Percentiles rank a stretch among this genome's conserved stretches.
phyloP scores from a whole-genome alignment of 2,329 filamentous ascomycete species.

The Alternaria ventricosa region DNA sequence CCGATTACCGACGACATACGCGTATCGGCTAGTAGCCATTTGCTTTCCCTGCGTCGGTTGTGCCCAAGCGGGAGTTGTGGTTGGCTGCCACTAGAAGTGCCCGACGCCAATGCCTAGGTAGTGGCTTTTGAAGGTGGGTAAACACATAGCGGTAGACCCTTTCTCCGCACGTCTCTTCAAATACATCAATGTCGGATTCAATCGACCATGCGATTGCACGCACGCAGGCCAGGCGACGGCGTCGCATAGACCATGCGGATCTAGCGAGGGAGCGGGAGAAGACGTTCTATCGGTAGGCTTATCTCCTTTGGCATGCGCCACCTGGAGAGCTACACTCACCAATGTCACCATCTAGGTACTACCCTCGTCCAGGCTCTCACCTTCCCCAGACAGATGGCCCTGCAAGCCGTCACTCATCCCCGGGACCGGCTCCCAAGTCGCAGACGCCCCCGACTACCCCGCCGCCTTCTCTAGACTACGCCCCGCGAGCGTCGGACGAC shows the following conservation, averaged over 20 bases:
- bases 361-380: slow-evolving; percentile 37
- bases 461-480: slow-evolving; percentile 12
- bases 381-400: slow-evolving; percentile 25
- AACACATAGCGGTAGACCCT: not conserved
- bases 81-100: not conserved
- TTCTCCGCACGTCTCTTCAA: slow-evolving; percentile 14
- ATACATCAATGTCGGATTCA: slow-evolving; percentile 14
- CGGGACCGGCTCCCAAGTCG: slow-evolving; percentile 21
- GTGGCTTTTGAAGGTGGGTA: not conserved
- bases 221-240: slow-evolving; percentile 18
- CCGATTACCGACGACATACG: not conserved
- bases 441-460: slow-evolving; percentile 18
- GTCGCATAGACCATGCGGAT: slow-evolving; percentile 35
- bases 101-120: not conserved
- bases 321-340: slow-evolving; percentile 1
- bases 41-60: not conserved
- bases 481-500: slow-evolving; percentile 37
- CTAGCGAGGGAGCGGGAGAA: slow-evolving; percentile 41
- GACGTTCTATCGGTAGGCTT: slow-evolving; percentile 40
- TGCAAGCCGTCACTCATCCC: slow-evolving; percentile 27
- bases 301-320: not conserved
- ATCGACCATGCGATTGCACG: slow-evolving; percentile 18
- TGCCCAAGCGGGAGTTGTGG: not conserved
- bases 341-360: slow-evolving; percentile 7
- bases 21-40: not conserved